phyloP scores from a whole-genome alignment of 2,329 filamentous ascomycete species.

The Pezicula radicicola region DNA sequence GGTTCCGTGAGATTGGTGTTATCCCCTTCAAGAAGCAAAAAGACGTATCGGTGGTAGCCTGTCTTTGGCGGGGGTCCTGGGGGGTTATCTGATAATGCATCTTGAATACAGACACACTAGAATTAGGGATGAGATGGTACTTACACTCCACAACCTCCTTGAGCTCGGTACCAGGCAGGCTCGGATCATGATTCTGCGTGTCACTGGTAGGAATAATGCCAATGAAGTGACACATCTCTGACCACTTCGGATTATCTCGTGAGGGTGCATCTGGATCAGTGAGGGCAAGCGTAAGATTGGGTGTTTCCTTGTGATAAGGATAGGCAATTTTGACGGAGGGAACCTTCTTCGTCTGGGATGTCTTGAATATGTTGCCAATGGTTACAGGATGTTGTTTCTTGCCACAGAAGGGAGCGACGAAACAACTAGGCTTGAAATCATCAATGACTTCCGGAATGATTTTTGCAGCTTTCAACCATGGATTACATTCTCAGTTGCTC shows the following conservation, averaged over 20 bases:
- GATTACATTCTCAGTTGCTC: background rate
- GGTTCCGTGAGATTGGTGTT: slow-evolving; percentile 41
- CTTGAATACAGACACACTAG: slow-evolving; percentile 2
- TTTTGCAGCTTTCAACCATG: slow-evolving; percentile 13
- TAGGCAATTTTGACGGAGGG: slow-evolving; percentile 28
- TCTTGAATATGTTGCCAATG: slow-evolving; percentile 39
- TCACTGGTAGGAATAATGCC: slow-evolving; percentile 11
- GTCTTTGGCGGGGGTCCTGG: slow-evolving; percentile 53
- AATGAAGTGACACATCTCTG: slow-evolving; percentile 56
- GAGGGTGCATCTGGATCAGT: slow-evolving; percentile 59
- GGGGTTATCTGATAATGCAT: slow-evolving; percentile 39
- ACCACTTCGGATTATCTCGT: slow-evolving; percentile 49
- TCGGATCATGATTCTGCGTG: background rate
- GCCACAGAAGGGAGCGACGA: slow-evolving; percentile 45
- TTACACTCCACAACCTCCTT: slow-evolving; percentile 19
- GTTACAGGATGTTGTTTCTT: slow-evolving; percentile 35
- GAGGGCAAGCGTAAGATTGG: slow-evolving; percentile 43
- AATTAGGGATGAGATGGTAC: background rate
- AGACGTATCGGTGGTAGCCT: slow-evolving; percentile 55
- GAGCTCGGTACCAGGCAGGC: background rate
- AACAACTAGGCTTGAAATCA: slow-evolving; percentile 50
- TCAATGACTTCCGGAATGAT: slow-evolving; percentile 44
- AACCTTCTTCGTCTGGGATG: slow-evolving; percentile 21
- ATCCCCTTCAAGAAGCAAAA: slow-evolving; percentile 43
- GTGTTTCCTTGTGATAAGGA: slow-evolving; percentile 13